Conservation (phyloP, 768 basidiomycete genomes). For the Tricholoma saponaceum region DNA sequence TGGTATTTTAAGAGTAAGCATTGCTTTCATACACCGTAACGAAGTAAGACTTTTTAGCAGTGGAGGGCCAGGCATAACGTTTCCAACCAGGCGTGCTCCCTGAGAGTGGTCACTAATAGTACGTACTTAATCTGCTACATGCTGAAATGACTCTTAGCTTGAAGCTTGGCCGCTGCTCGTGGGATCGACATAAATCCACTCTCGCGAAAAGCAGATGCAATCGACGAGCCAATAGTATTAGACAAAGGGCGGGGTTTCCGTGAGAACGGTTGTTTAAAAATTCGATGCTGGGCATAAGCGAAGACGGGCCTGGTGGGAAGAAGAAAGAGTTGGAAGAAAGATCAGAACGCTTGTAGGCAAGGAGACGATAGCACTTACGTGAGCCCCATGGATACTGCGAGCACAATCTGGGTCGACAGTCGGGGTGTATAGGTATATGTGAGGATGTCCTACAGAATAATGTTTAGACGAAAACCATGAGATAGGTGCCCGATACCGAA, state of each 20-base stretch:
- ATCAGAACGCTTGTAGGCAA: background rate
- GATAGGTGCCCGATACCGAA: background rate
- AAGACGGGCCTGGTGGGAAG: constrained; percentile 41
- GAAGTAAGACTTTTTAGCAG: no score
- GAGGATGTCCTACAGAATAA: constrained; percentile 39
- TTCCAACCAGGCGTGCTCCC: background rate
- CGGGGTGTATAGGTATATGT: constrained; percentile 48
- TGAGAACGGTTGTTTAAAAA: constrained; percentile 48
- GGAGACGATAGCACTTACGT: constrained; percentile 40
- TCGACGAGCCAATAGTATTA: background rate
- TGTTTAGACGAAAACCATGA: background rate
- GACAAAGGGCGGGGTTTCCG: constrained; percentile 22
- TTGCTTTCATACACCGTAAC: no score
- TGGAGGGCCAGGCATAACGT: no score
- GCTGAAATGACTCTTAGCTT: background rate
- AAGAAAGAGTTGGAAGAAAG: background rate
- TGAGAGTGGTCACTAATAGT: no score
- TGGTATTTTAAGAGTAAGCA: no score
- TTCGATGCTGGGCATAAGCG: constrained; percentile 48
- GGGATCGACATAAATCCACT: background rate
- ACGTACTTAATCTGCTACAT: background rate
- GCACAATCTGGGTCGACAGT: constrained; percentile 42
- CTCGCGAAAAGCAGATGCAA: background rate
- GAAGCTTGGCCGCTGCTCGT: background rate
- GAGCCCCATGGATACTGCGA: constrained; percentile 49